Evolutionary conservation across 2,329 filamentous ascomycete genomes (phyloP).

Genomic region (Nemania diffusa): DNA sequence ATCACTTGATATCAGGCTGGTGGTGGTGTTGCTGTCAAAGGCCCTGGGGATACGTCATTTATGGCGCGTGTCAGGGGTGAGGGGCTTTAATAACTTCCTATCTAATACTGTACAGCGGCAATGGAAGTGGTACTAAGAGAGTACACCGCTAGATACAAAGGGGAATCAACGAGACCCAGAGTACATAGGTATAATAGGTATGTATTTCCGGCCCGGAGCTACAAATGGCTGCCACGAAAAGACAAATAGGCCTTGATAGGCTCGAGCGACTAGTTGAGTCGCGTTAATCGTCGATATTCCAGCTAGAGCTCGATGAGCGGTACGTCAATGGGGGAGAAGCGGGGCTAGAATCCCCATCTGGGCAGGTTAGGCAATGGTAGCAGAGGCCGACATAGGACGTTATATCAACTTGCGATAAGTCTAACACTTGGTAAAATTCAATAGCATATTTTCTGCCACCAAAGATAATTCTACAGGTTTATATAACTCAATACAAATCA

Average conservation of each 20-base stretch:
- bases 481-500: not conserved
- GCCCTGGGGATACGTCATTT: slow-evolving; percentile 28
- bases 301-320: slow-evolving; percentile 37
- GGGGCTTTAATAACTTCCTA: slow-evolving; percentile 3
- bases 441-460: not conserved
- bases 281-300: slow-evolving; percentile 34
- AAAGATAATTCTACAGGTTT: not conserved
- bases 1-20: not conserved
- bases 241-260: slow-evolving; percentile 17
- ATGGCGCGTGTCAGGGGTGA: slow-evolving; percentile 11
- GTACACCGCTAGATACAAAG: slow-evolving; percentile 25
- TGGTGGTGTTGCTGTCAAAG: slow-evolving; percentile 15
- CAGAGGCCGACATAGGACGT: slow-evolving; percentile 3
- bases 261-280: not conserved
- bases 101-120: not conserved
- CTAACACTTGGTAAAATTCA: not conserved
- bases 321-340: slow-evolving; percentile 11
- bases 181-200: no score
- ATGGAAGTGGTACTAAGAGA: not conserved
- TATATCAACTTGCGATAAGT: not conserved
- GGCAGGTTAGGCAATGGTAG: slow-evolving; percentile 10
- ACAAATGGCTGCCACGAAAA: slow-evolving; percentile 7
- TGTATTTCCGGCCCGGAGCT: slow-evolving; percentile 3
- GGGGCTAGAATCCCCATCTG: slow-evolving; percentile 18
- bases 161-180: not conserved